A percentile compares a stretch with the other conserved stretches of the same genome.
These are phyloP conservation scores for Citrus inodora DNA, from an alignment of 345 rosid species.

Conservation along the genomic window DNA sequence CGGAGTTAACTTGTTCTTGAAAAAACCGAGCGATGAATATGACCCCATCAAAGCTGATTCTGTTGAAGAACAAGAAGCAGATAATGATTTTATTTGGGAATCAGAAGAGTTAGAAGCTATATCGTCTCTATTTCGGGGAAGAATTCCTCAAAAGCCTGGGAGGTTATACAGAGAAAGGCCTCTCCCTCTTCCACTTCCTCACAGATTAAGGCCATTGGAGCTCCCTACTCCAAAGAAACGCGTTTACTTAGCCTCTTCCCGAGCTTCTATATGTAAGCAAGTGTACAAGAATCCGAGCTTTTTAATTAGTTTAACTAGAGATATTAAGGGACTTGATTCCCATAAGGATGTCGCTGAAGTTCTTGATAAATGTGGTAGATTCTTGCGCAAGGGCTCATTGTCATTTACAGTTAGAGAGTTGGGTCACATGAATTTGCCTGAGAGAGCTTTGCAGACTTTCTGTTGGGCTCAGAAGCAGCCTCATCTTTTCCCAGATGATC, in stretches of 20 bases:
- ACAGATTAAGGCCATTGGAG: conserved; percentile 63
- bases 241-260: conserved; percentile 27
- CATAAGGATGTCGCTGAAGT: conserved; percentile 51
- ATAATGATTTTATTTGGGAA: conserved; percentile 51
- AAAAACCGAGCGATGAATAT: conserved; percentile 40
- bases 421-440: conserved; percentile 79
- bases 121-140: conserved; percentile 66
- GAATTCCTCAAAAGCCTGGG: conserved; percentile 77
- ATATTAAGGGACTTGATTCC: conserved; percentile 41
- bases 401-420: conserved; percentile 69
- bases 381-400: conserved; percentile 72
- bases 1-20: conserved; percentile 74
- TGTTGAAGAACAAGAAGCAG: conserved; percentile 17
- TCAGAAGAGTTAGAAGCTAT: conserved; percentile 68
- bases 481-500: conserved; percentile 64
- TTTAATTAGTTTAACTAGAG: conserved; percentile 65
- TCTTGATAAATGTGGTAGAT: conserved; percentile 51
- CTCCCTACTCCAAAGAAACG: conserved; percentile 60
- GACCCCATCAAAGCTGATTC: conserved; percentile 15
- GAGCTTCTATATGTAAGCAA: conserved; percentile 39
- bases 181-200: conserved; percentile 75
- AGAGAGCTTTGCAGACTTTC: conserved; percentile 74
- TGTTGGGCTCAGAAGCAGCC: conserved; percentile 78
- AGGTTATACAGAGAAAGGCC: conserved; percentile 55
- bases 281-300: conserved; percentile 58